Evolutionary conservation across 371 early-diverging fungal species (phyloP).

Genomic region (Zychaea mexicana): DNA sequence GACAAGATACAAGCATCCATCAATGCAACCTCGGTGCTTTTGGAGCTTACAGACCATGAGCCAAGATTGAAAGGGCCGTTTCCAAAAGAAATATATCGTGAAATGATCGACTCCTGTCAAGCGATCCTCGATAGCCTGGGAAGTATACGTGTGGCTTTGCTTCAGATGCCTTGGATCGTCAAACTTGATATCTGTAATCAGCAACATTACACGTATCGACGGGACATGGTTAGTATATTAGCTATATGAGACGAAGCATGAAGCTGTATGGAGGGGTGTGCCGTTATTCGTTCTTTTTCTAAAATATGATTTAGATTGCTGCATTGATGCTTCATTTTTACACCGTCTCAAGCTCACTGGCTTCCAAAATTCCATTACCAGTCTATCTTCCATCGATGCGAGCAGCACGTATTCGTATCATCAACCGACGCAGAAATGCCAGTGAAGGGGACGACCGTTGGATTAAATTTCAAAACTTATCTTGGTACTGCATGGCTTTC

Average conservation of each 20-base stretch:
- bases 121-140: slow-evolving; percentile 57
- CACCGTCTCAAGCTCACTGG: slow-evolving; percentile 51
- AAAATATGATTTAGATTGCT: slow-evolving; percentile 29
- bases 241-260: no score
- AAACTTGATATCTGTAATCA: slow-evolving; percentile 34
- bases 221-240: slow-evolving; percentile 49
- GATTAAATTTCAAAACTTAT: slow-evolving; percentile 40
- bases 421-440: slow-evolving; percentile 33
- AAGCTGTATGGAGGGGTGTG: no score
- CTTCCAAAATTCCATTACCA: slow-evolving; percentile 57
- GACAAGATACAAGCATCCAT: slow-evolving; percentile 41
- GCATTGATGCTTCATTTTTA: slow-evolving; percentile 46
- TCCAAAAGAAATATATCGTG: slow-evolving; percentile 54
- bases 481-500: slow-evolving; percentile 53
- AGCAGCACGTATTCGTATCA: slow-evolving; percentile 50
- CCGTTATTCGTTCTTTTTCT: neutral
- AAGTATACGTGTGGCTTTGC: slow-evolving; percentile 53
- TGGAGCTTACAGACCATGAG: slow-evolving; percentile 58
- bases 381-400: slow-evolving; percentile 61
- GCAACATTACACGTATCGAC: slow-evolving; percentile 44
- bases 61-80: slow-evolving; percentile 63
- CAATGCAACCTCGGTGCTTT: slow-evolving; percentile 42
- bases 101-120: slow-evolving; percentile 57
- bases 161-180: slow-evolving; percentile 52
- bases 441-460: slow-evolving; percentile 26